Percentiles rank a stretch among this genome's conserved stretches.
Conservation (phyloP, 2,329 filamentous ascomycete species). For the Truncatella angustata region DNA sequence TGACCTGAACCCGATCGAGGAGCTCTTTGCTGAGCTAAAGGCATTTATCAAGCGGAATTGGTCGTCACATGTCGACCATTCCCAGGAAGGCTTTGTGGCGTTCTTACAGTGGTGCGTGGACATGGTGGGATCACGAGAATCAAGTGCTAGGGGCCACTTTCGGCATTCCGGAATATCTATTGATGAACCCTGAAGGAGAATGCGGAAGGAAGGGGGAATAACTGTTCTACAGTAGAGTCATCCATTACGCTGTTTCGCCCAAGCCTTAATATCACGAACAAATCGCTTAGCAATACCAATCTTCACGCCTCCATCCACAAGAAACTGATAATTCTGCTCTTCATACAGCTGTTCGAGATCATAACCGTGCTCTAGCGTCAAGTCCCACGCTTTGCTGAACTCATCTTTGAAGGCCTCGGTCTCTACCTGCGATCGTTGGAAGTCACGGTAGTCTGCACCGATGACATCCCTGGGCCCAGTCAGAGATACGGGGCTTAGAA, state of each 20-base stretch:
- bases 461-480: not conserved
- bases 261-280: constrained; percentile 27
- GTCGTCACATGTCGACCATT: constrained; percentile 1
- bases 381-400: not conserved
- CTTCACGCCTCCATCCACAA: constrained; percentile 27
- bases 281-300: constrained; percentile 26
- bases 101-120: constrained; percentile 24
- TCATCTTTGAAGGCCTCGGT: not conserved
- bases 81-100: constrained; percentile 17
- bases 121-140: constrained; percentile 17
- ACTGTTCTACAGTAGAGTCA: no score
- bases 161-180: constrained; percentile 19
- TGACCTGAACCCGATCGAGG: not conserved
- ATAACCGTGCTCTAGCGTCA: constrained; percentile 12
- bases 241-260: constrained; percentile 12
- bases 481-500: not conserved
- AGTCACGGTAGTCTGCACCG: not conserved
- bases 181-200: not conserved
- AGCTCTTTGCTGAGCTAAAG: constrained; percentile 9
- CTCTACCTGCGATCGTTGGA: not conserved
- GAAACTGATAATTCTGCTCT: constrained; percentile 28
- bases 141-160: constrained; percentile 21
- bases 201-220: no score
- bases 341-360: constrained; percentile 27
- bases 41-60: constrained; percentile 10